A percentile compares a stretch with the other conserved stretches of the same genome.
These are phyloP conservation scores for Paraphaeosphaeria minitans DNA, from an alignment of 2,329 filamentous ascomycete species.

Conservation along the genomic window DNA sequence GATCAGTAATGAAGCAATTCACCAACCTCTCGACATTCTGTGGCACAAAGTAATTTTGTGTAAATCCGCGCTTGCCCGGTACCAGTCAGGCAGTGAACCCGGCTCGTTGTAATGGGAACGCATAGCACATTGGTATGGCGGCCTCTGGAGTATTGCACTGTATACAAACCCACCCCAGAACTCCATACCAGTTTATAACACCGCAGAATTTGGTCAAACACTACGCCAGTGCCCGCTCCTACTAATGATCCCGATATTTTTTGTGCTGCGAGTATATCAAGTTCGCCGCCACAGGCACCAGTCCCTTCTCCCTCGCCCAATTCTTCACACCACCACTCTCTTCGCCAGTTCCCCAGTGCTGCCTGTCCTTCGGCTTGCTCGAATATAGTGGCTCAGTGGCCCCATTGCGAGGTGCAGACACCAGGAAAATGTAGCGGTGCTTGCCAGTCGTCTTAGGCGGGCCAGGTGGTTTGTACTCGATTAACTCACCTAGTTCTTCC, in stretches of 20 bases:
- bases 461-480: constrained; percentile 59
- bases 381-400: constrained; percentile 51
- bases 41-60: too few relatives aligned
- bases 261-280: constrained; percentile 56
- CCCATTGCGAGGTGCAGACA: constrained; percentile 54
- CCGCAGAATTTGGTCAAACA: background rate
- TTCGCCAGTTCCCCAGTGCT: constrained; percentile 61
- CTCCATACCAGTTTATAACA: too few relatives aligned
- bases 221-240: background rate
- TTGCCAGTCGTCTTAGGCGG: constrained; percentile 62
- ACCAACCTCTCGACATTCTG: background rate
- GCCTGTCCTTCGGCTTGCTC: constrained; percentile 54
- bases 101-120: too few relatives aligned
- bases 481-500: constrained; percentile 32
- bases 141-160: too few relatives aligned
- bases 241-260: constrained; percentile 49
- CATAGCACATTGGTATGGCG: too few relatives aligned
- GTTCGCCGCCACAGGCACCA: constrained; percentile 54
- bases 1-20: background rate
- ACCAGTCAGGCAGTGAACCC: too few relatives aligned
- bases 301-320: constrained; percentile 56
- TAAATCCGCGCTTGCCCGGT: too few relatives aligned
- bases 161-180: too few relatives aligned
- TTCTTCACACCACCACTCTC: constrained; percentile 56
- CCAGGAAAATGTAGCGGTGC: constrained; percentile 63